Evolutionary conservation across 345 rosid species (phyloP).

Genomic region (Eucalyptus coolabah): DNA sequence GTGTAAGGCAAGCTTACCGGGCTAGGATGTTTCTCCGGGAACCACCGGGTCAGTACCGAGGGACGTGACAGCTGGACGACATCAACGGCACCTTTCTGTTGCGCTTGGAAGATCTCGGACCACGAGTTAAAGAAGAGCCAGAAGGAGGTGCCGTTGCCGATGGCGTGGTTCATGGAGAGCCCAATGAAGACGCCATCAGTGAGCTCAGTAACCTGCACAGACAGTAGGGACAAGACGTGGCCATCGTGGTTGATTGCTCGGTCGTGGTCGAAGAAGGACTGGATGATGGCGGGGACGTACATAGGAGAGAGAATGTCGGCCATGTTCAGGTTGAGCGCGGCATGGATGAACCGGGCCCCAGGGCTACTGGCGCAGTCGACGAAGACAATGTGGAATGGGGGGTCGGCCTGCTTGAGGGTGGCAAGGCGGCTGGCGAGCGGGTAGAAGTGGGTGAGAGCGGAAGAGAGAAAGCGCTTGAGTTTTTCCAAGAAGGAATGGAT

Average conservation of each 20-base stretch:
- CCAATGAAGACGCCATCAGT: slow-evolving; percentile 64
- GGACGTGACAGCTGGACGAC: background rate
- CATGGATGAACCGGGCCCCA: slow-evolving; percentile 30
- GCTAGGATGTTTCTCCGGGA: slow-evolving; percentile 31
- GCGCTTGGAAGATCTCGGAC: slow-evolving; percentile 41
- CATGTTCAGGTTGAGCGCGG: slow-evolving; percentile 11
- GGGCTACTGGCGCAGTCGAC: slow-evolving; percentile 36
- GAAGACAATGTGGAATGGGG: slow-evolving; percentile 19
- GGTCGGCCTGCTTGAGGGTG: background rate
- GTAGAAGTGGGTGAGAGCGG: slow-evolving; percentile 45
- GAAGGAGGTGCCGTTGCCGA: slow-evolving; percentile 47
- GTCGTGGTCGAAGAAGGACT: slow-evolving; percentile 52
- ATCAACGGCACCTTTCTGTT: background rate
- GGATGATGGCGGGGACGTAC: slow-evolving; percentile 39
- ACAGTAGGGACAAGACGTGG: slow-evolving; percentile 27
- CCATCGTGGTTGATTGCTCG: slow-evolving; percentile 42
- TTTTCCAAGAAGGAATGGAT: slow-evolving; percentile 10
- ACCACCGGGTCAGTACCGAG: slow-evolving; percentile 27
- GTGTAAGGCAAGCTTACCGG: slow-evolving; percentile 25
- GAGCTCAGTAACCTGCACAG: slow-evolving; percentile 49
- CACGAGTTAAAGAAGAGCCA: slow-evolving; percentile 59
- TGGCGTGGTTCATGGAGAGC: slow-evolving; percentile 40
- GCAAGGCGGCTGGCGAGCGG: slow-evolving; percentile 20
- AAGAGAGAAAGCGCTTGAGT: slow-evolving; percentile 37
- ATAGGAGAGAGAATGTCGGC: slow-evolving; percentile 28